Evolutionary conservation across 768 basidiomycete genomes (phyloP).

Genomic region (Paxillus ammoniavirescens): DNA sequence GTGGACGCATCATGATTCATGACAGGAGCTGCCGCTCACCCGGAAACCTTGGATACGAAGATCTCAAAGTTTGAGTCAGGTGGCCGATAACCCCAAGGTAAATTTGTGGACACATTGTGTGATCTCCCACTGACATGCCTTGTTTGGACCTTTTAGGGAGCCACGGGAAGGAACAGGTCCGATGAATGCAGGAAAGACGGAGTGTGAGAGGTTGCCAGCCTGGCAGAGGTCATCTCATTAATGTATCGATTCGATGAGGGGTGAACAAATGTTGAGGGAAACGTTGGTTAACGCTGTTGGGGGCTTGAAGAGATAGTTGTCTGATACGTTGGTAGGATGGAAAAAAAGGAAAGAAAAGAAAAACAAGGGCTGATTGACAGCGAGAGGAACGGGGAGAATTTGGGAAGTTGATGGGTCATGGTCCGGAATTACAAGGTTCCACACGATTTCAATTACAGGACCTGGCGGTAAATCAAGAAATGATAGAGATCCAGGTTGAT

Average conservation of each 20-base stretch:
- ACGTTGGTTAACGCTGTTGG: too few relatives aligned
- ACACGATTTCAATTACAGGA: constrained; percentile 11
- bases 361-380: constrained; percentile 13
- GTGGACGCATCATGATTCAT: neutral
- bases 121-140: constrained; percentile 18
- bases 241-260: too few relatives aligned
- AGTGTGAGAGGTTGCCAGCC: constrained; percentile 18
- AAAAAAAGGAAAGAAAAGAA: too few relatives aligned
- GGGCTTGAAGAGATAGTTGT: neutral
- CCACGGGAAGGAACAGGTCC: constrained; percentile 7
- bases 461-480: constrained; percentile 28
- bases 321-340: constrained; percentile 2
- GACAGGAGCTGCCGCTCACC: constrained; percentile 16
- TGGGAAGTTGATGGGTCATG: constrained; percentile 21
- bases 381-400: constrained; percentile 25
- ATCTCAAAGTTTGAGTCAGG: constrained; percentile 21
- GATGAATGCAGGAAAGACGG: constrained; percentile 6
- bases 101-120: neutral
- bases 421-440: constrained; percentile 9
- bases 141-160: constrained; percentile 2
- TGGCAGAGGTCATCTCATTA: neutral
- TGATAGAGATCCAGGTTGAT: constrained; percentile 22
- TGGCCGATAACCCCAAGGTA: constrained; percentile 17
- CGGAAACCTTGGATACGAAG: constrained; percentile 10
- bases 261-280: too few relatives aligned